A percentile compares a stretch with the other conserved stretches of the same genome.
These are phyloP conservation scores for Dactylellina leptospora DNA, from an alignment of 2,329 filamentous ascomycete genomes.

Conservation along the genomic window DNA sequence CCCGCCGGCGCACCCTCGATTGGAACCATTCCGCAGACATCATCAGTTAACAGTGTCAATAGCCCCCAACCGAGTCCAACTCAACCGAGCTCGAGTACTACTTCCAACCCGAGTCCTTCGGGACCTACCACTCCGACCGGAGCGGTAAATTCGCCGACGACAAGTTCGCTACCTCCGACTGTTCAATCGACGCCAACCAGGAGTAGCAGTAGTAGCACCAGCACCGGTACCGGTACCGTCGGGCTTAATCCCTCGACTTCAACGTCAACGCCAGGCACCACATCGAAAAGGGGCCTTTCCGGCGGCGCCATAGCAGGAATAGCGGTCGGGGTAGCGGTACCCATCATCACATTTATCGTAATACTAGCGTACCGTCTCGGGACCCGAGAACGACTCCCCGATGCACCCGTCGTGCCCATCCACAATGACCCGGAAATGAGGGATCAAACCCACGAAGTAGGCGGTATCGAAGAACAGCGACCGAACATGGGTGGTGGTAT, in stretches of 20 bases:
- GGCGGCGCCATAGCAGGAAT: conserved; percentile 41
- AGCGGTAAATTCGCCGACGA: no score
- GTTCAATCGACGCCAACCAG: no score
- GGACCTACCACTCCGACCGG: not conserved
- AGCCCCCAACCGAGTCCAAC: not conserved
- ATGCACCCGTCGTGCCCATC: conserved; percentile 13
- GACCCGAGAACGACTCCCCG: not conserved
- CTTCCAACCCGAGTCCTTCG: not conserved
- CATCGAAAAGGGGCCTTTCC: conserved; percentile 11
- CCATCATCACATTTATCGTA: conserved; percentile 6
- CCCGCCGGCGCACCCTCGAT: not conserved
- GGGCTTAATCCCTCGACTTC: not conserved
- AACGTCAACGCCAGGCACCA: not conserved
- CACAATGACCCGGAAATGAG: conserved; percentile 17
- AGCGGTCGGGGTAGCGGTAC: conserved; percentile 21
- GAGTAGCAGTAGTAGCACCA: not conserved
- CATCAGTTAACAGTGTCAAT: not conserved
- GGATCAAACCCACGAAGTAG: not conserved
- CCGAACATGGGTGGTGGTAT: not conserved
- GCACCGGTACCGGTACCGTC: not conserved
- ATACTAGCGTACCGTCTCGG: not conserved
- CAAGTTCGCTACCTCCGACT: not conserved
- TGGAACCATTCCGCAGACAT: not conserved
- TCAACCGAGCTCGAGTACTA: not conserved
- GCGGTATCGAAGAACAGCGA: conserved; percentile 9